Evolutionary conservation across 176 grass and related monocot genomes (phyloP), one percentile per base, ranked within the genome.

Genomic region (Poa pratensis): DNA sequence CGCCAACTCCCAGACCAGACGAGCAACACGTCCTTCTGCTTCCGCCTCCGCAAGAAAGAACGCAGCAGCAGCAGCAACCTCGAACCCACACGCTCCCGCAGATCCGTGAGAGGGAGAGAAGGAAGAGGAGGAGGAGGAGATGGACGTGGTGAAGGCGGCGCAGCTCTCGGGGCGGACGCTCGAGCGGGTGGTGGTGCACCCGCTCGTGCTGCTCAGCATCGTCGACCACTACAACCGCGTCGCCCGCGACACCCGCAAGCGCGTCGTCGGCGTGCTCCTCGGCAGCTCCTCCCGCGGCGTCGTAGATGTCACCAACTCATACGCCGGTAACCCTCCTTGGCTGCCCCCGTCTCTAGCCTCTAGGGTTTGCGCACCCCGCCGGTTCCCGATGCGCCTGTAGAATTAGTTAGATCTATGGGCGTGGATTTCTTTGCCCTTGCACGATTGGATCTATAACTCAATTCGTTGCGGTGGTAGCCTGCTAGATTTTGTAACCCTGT

Each of bases 181-280:
- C 43, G 96, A 98, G 50, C 89, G 86, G 77, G 93, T 94, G 67
- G 91, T 98, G 80, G 91, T 95, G 85, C 93, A 98, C 73, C 96
- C 91, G 3, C 67, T 98, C 15, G 93, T 98, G 59, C 85, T 98
- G 62, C 96, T 98, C 64, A 98, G 93, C 87, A 95, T 98, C 89
- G 93, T 95, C 28, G 91, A 98, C 87, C 88, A 98, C 91, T 98
- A 98, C 91, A 98, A 98, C 75, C 89, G 96, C 43, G 96, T 98
- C 89, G 93, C 96, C 52, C 91, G 93, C 53, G 93, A 95, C 80
- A 91, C 87, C n/a, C 84, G 87, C 46, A 95, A 98, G 93, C 87
- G 93, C 83, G 93, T 95, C 80, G 84, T 98, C 53, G 96, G 96
- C 20, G 91, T 95, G 39, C 96, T 98, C 32, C 93, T 98, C 37